phyloP scores from a whole-genome alignment of 148 eudicot species.

The Rhododendron griersonianum region DNA sequence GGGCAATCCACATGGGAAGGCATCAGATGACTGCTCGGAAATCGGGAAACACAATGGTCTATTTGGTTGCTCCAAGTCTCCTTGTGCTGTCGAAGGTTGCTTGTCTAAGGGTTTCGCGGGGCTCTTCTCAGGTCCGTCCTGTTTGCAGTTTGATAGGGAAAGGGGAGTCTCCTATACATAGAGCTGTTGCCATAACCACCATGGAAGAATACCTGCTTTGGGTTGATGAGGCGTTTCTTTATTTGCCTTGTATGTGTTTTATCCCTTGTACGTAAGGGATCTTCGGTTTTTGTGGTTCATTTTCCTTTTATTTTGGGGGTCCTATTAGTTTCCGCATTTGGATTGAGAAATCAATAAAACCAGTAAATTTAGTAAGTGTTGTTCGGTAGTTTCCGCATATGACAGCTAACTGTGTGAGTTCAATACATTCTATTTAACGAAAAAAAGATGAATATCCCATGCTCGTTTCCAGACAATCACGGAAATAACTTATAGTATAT shows the following conservation, averaged over 20 bases:
- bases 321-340: neutral
- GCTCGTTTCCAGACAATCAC: neutral
- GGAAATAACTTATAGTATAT: neutral
- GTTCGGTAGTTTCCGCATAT: neutral
- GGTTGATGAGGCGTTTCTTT: neutral
- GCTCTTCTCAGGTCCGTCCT: conserved; percentile 43
- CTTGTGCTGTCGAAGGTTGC: conserved; percentile 61
- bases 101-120: conserved; percentile 70
- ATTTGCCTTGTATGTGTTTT: neutral
- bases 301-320: neutral
- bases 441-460: neutral
- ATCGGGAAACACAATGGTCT: conserved; percentile 22
- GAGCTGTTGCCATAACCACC: neutral
- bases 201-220: neutral
- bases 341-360: conserved; percentile 6
- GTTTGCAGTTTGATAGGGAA: conserved; percentile 34
- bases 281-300: neutral
- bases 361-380: neutral
- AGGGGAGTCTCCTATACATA: conserved; percentile 27
- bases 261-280: no score
- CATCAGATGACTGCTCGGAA: conserved; percentile 23
- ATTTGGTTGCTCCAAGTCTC: conserved; percentile 34
- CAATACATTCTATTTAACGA: neutral
- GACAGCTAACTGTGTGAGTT: neutral
- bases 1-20: conserved; percentile 12